A percentile compares a stretch with the other conserved stretches of the same genome.
Conservation (phyloP, 306 rosid genomes). For the Bauhinia variegata region DNA sequence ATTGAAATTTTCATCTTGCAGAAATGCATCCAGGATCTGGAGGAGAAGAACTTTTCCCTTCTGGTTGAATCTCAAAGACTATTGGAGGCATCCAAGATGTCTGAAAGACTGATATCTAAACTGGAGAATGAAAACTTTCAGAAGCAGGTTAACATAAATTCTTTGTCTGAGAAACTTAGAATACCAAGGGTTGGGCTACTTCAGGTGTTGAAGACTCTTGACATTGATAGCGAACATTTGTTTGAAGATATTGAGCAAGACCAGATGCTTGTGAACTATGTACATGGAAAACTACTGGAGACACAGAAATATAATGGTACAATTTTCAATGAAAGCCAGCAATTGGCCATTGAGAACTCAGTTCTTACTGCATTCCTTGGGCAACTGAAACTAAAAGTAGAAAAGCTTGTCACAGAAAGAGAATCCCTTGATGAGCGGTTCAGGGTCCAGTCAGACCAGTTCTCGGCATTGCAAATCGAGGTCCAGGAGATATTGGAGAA, state of each 20-base stretch:
- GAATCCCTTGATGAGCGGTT: slow-evolving; percentile 51
- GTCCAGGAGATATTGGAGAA: slow-evolving; percentile 51
- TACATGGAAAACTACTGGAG: slow-evolving; percentile 61
- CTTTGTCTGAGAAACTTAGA: slow-evolving; percentile 54
- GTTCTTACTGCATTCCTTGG: slow-evolving; percentile 59
- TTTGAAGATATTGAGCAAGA: slow-evolving; percentile 52
- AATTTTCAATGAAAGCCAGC: slow-evolving; percentile 44
- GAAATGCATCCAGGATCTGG: slow-evolving; percentile 64
- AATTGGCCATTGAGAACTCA: slow-evolving; percentile 64
- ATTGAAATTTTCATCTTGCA: slow-evolving; percentile 68
- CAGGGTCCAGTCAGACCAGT: slow-evolving; percentile 57
- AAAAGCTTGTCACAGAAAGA: slow-evolving; percentile 55
- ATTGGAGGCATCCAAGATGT: slow-evolving; percentile 54
- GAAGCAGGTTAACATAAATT: slow-evolving; percentile 50
- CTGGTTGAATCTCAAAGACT: slow-evolving; percentile 62
- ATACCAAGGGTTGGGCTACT: slow-evolving; percentile 63
- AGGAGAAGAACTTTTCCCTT: slow-evolving; percentile 60
- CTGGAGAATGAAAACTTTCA: slow-evolving; percentile 61
- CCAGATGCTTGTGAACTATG: slow-evolving; percentile 48
- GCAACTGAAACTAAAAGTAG: slow-evolving; percentile 58
- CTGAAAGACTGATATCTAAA: slow-evolving; percentile 56
- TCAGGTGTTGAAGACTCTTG: slow-evolving; percentile 61
- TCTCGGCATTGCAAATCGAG: slow-evolving; percentile 54
- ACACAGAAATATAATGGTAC: slow-evolving; percentile 23
- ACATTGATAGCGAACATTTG: slow-evolving; percentile 30